Percentiles rank a stretch among this genome's conserved stretches.
These are phyloP conservation scores for Tetracentron sinense DNA, from an alignment of 164 flowering plant genomes.

Conservation along the genomic window DNA sequence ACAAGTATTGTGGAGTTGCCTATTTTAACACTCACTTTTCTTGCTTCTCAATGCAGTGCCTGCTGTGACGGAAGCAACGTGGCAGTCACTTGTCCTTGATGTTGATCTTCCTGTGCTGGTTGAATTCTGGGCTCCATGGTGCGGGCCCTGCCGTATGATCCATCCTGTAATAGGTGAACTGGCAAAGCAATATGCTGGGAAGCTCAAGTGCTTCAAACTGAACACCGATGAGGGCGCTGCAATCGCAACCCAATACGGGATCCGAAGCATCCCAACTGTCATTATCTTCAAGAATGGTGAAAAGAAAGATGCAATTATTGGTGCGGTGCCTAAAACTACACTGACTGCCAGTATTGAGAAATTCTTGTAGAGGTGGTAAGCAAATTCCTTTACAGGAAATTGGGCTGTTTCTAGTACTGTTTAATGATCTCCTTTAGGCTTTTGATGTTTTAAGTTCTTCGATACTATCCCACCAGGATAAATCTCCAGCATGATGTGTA, in stretches of 20 bases:
- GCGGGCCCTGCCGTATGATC: constrained; percentile 95
- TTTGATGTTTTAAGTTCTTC: neutral
- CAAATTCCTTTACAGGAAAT: constrained; percentile 2
- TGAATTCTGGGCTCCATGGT: constrained; percentile 98
- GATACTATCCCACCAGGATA: constrained; percentile 12
- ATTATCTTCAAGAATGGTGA: constrained; percentile 82
- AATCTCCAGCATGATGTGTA: constrained; percentile 16
- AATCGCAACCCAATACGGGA: constrained; percentile 68
- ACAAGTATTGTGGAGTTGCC: too few relatives aligned
- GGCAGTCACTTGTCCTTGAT: constrained; percentile 68
- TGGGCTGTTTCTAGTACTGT: constrained; percentile 3
- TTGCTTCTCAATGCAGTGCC: constrained; percentile 42
- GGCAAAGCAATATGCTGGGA: constrained; percentile 62
- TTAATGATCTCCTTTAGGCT: neutral
- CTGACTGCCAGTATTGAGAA: constrained; percentile 69
- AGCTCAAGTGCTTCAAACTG: constrained; percentile 72
- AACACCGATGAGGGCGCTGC: constrained; percentile 75
- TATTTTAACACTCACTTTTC: too few relatives aligned
- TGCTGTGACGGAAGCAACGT: constrained; percentile 49
- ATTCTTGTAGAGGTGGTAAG: constrained; percentile 45
- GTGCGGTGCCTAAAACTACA: constrained; percentile 87
- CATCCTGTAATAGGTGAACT: constrained; percentile 74
- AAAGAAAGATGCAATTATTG: constrained; percentile 82
- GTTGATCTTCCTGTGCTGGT: constrained; percentile 61
- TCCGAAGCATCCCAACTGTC: constrained; percentile 88